Evolutionary conservation across 2,329 filamentous ascomycete genomes (phyloP), one percentile per base, ranked within the genome.

Genomic region (Aspergillus japonicus): DNA sequence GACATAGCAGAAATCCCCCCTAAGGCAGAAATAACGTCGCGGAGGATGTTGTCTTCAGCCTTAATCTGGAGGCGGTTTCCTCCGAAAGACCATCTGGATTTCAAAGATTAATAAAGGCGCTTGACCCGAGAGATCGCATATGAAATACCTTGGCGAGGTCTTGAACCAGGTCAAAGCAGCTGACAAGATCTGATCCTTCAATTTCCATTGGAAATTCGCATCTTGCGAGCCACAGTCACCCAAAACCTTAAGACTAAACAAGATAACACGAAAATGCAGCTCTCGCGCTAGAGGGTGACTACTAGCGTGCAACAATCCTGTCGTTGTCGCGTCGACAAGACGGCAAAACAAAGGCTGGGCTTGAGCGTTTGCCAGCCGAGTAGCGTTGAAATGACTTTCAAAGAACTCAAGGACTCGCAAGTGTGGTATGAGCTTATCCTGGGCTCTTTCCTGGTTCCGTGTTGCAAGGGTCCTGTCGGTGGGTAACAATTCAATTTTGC

Each of bases 61-160:
- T 96, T 98, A 54, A 98, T 82, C 73, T 99, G 95, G 16, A 99
- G 79, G 52, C 91, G 85, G 72, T 97, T 99, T 68, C 94, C 95
- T 58, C 95, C 95, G 75, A 95, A 98, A 0, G 95, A 96, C 94
- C 95, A 99, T 66, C 81, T 82, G 63, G n/a, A 55, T 14, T 42
- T 57, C 71, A 63, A 71, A 14, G 21, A 56, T 64, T 58, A 65
- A 58, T 19, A 53, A 42, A 47, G 50, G 7, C n/a, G 11, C 35
- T 56, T n/a, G 4, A 50, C 12, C 19, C 5, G 8, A 49, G 4
- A 42, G 47, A 47, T 5, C 12, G 47, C 39, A 11, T 14, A 49
- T 35, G 35, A 68, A 75, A 65, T 75, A 82, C 80, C 87, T 86
- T 14, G 93, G 91, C 5, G 91, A 81, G 65, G 88, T 85, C 44